phyloP scores from a whole-genome alignment of 2,329 filamentous ascomycete species.

The Penicillium sp. region DNA sequence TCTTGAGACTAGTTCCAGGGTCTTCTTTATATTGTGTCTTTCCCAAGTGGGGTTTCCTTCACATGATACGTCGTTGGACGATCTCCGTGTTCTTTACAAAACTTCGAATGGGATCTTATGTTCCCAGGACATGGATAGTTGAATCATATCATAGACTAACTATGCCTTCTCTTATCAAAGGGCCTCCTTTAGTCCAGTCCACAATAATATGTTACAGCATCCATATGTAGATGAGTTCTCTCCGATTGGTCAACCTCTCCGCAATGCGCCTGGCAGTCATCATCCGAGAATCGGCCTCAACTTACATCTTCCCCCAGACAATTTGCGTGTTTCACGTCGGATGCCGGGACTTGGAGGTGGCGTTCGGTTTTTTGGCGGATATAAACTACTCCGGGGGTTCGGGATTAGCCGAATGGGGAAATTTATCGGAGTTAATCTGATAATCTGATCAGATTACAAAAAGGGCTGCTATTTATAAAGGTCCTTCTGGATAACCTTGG shows the following conservation, averaged over 20 bases:
- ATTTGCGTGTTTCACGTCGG: background rate
- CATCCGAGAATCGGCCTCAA: background rate
- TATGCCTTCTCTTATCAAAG: too few species aligned
- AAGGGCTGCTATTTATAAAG: background rate
- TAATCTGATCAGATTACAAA: constrained; percentile 3
- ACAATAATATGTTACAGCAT: background rate
- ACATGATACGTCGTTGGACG: background rate
- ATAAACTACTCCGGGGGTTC: background rate
- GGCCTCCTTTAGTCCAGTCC: background rate
- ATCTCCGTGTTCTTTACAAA: background rate
- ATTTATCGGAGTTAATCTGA: constrained; percentile 2
- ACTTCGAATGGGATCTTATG: background rate
- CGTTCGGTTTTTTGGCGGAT: background rate
- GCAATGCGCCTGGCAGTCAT: background rate
- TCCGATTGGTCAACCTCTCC: background rate
- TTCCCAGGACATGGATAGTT: background rate
- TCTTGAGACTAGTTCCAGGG: background rate
- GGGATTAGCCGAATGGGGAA: background rate
- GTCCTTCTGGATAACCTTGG: background rate
- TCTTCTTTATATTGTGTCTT: background rate
- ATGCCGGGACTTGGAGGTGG: background rate
- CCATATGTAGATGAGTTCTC: background rate
- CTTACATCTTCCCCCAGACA: too few species aligned
- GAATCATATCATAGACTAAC: background rate
- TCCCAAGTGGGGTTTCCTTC: background rate